Percentiles rank a stretch among this genome's conserved stretches.
Evolutionary conservation across 139 green algal genomes (phyloP).

Genomic region (Deuterostichococcus epilithicus): DNA sequence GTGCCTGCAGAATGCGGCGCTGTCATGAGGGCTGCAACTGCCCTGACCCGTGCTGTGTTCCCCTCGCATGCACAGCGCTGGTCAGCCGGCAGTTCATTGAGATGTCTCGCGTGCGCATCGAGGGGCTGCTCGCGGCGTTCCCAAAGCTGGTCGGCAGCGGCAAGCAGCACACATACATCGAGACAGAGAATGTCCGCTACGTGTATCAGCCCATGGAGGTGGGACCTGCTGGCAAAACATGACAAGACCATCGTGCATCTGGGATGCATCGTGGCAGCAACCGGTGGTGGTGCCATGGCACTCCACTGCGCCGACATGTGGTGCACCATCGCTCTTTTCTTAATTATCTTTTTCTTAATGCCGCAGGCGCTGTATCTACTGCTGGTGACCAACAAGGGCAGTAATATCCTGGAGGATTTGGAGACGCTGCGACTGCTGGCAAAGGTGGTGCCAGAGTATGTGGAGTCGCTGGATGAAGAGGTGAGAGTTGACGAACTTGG

Average conservation of each 20-base stretch:
- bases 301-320: too few relatives aligned
- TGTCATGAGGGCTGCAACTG: too few relatives aligned
- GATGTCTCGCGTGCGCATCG: slow-evolving; percentile 96
- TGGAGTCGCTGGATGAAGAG: slow-evolving; percentile 80
- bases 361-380: slow-evolving; percentile 94
- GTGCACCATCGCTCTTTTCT: background rate
- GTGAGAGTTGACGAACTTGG: slow-evolving; percentile 19
- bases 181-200: slow-evolving; percentile 99
- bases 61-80: slow-evolving; percentile 68
- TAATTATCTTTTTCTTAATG: background rate
- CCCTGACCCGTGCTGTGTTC: background rate
- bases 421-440: slow-evolving; percentile 94
- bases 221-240: background rate
- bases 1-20: background rate
- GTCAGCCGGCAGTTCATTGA: slow-evolving; percentile 97
- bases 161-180: slow-evolving; percentile 99
- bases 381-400: slow-evolving; percentile 96
- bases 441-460: slow-evolving; percentile 93
- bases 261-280: background rate
- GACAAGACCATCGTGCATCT: background rate
- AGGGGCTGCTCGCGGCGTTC: slow-evolving; percentile 96
- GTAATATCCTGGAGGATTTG: slow-evolving; percentile 99
- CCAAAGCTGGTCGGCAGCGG: slow-evolving; percentile 94
- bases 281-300: background rate
- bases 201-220: slow-evolving; percentile 99